phyloP scores from a whole-genome alignment of 345 rosid species.

The Ceriops zippeliana region DNA sequence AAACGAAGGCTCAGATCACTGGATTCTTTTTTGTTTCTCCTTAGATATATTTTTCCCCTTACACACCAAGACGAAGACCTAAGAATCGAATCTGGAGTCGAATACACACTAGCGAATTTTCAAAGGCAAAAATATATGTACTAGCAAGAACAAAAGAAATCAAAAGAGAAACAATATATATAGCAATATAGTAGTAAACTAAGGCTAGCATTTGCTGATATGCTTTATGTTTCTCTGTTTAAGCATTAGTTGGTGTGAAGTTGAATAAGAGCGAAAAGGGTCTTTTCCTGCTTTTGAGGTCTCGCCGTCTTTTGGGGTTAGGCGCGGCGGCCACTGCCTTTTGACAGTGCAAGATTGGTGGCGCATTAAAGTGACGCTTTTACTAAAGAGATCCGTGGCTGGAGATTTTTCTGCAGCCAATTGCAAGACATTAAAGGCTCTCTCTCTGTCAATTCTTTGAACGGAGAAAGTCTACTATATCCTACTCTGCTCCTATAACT shows the following conservation, averaged over 20 bases:
- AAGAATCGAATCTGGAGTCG: slow-evolving; percentile 40
- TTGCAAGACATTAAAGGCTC: slow-evolving; percentile 26
- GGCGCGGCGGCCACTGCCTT: slow-evolving; percentile 12
- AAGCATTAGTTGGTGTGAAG: neutral
- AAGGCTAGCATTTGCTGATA: no score
- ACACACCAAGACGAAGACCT: slow-evolving; percentile 15
- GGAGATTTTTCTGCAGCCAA: neutral
- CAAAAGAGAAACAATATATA: neutral
- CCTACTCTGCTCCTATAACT: neutral
- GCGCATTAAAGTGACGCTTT: slow-evolving; percentile 20
- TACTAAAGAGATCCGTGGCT: slow-evolving; percentile 5
- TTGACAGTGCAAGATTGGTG: slow-evolving; percentile 22
- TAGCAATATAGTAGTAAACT: no score
- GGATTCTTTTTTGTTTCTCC: slow-evolving; percentile 10
- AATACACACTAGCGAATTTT: slow-evolving; percentile 18
- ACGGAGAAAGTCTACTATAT: slow-evolving; percentile 18
- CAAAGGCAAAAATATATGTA: slow-evolving; percentile 1
- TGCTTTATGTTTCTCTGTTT: neutral
- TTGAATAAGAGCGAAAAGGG: slow-evolving; percentile 11
- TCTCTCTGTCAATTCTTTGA: slow-evolving; percentile 20
- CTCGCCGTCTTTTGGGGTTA: slow-evolving; percentile 22
- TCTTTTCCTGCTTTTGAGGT: slow-evolving; percentile 30
- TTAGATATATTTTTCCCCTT: neutral
- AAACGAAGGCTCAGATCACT: slow-evolving; percentile 21
- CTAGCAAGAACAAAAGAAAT: no score